Evolutionary conservation across 139 green algal genomes (phyloP).

Genomic region (Chlorokybus atmophyticus): DNA sequence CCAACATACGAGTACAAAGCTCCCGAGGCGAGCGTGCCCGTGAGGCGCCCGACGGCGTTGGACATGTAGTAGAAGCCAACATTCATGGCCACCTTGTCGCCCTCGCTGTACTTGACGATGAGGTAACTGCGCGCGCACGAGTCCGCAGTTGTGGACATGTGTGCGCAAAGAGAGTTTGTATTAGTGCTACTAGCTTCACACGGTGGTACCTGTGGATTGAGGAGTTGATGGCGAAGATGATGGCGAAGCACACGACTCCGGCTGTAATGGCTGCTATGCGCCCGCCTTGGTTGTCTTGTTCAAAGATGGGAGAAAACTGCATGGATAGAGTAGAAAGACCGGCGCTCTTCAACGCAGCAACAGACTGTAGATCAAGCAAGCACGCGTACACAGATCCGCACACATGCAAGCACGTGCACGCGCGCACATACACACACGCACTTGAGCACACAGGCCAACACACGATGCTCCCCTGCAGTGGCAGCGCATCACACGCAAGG

Average conservation of each 20-base stretch:
- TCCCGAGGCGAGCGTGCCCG: conserved; percentile 55
- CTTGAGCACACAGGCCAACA: too few species aligned
- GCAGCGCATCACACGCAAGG: too few species aligned
- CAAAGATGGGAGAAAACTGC: conserved; percentile 38
- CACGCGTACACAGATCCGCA: too few species aligned
- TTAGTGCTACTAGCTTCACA: too few species aligned
- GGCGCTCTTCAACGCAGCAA: too few species aligned
- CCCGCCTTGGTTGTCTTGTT: neutral
- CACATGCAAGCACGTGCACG: too few species aligned
- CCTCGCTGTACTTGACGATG: conserved; percentile 56
- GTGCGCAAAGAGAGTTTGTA: too few species aligned
- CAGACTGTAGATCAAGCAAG: too few species aligned
- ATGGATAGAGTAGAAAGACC: conserved; percentile 43
- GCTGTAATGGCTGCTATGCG: conserved; percentile 18
- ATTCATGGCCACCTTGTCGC: conserved; percentile 65
- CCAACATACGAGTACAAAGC: conserved; percentile 60
- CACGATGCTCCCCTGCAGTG: too few species aligned
- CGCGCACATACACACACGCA: too few species aligned
- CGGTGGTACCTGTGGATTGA: conserved; percentile 63
- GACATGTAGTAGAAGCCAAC: conserved; percentile 77
- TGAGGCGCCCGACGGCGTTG: conserved; percentile 62
- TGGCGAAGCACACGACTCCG: conserved; percentile 49
- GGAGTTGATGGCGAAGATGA: conserved; percentile 75
- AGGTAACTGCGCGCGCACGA: too few species aligned
- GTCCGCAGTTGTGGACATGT: too few species aligned